Evolutionary conservation across 305 asterid species (phyloP).

Genomic region (Ilex paraguariensis): DNA sequence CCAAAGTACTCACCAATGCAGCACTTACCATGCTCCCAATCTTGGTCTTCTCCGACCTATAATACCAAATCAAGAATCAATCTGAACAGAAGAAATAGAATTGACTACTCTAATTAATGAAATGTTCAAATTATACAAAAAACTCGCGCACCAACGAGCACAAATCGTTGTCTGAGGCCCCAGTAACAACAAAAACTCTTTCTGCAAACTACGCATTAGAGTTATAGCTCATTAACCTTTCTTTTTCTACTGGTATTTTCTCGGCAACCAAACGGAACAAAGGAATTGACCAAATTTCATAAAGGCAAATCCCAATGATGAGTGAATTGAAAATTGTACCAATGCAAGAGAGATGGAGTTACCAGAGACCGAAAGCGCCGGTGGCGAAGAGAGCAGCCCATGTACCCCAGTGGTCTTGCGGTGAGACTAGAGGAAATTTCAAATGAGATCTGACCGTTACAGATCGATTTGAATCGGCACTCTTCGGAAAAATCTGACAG

Average conservation of each 20-base stretch:
- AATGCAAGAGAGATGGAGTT: conserved; percentile 4
- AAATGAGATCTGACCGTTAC: conserved; percentile 29
- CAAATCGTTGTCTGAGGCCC: too few species aligned
- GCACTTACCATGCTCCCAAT: conserved; percentile 86
- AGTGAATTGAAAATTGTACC: neutral
- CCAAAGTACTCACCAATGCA: conserved; percentile 67
- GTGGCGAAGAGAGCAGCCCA: conserved; percentile 83
- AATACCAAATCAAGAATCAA: neutral
- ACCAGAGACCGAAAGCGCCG: conserved; percentile 83
- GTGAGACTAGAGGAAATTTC: conserved; percentile 54
- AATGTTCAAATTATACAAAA: too few species aligned
- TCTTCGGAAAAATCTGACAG: neutral
- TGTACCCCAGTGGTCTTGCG: conserved; percentile 78
- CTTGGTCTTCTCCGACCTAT: conserved; percentile 87
- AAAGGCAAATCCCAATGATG: neutral
- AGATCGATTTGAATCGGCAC: neutral
- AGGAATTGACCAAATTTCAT: too few species aligned
- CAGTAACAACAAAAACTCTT: too few species aligned
- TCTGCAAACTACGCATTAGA: conserved; percentile 41
- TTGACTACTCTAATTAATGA: too few species aligned
- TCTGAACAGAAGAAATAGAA: too few species aligned
- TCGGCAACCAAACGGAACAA: neutral
- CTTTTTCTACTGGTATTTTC: neutral
- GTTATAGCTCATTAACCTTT: conserved; percentile 14
- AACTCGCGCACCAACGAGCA: too few species aligned